phyloP scores from a whole-genome alignment of 1,284 basidiomycete genomes.

The Sporisorium exsertum region DNA sequence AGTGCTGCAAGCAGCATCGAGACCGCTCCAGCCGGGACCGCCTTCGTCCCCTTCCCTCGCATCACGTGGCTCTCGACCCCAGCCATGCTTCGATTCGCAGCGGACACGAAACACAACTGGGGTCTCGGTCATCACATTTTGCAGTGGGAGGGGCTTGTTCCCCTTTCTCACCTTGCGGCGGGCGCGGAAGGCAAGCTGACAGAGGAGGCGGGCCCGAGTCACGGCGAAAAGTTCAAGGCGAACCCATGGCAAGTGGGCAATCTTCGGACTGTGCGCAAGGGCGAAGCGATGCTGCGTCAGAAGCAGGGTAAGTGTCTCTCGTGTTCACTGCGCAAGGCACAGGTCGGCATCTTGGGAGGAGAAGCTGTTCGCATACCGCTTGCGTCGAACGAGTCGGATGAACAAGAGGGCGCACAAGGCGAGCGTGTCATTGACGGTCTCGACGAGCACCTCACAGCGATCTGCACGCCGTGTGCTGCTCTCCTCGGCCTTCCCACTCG shows the following conservation, averaged over 20 bases:
- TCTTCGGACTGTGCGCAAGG: slow-evolving; percentile 21
- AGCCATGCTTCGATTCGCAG: slow-evolving; percentile 43
- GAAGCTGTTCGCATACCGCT: slow-evolving; percentile 24
- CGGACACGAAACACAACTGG: slow-evolving; percentile 33
- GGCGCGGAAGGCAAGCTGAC: background rate
- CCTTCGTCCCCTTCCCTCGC: slow-evolving; percentile 24
- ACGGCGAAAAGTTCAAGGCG: background rate
- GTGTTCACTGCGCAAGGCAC: slow-evolving; percentile 42
- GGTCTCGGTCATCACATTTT: slow-evolving; percentile 45
- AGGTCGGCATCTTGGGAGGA: slow-evolving; percentile 44
- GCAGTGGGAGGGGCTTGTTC: slow-evolving; percentile 19
- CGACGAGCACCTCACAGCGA: slow-evolving; percentile 34
- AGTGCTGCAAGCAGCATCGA: slow-evolving; percentile 1
- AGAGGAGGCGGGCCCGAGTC: background rate
- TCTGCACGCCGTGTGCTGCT: slow-evolving; percentile 38
- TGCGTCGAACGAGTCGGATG: background rate
- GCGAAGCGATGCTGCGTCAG: slow-evolving; percentile 31
- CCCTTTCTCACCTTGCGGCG: background rate
- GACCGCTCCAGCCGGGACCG: slow-evolving; percentile 2
- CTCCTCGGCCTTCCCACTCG: slow-evolving; percentile 33
- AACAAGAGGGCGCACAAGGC: background rate
- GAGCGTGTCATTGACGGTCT: slow-evolving; percentile 14
- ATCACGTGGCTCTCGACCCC: slow-evolving; percentile 41
- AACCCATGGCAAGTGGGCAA: slow-evolving; percentile 18
- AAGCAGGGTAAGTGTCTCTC: slow-evolving; percentile 48